phyloP scores from a whole-genome alignment of 495 filamentous ascomycete genomes.

The Letharia columbiana region DNA sequence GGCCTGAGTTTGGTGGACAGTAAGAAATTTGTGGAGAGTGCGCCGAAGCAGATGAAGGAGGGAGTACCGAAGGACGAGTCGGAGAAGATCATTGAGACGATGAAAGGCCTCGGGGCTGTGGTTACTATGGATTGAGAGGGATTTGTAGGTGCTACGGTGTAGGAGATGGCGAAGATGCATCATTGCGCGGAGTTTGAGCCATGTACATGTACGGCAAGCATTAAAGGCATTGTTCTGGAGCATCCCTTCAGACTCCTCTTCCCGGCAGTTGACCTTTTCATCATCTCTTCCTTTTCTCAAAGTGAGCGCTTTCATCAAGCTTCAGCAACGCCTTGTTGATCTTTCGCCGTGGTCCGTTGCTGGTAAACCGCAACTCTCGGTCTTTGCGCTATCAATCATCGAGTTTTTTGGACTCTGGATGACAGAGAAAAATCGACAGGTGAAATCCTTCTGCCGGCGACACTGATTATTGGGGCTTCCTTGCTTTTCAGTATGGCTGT shows the following conservation, averaged over 20 bases:
- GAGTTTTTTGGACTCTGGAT: not conserved
- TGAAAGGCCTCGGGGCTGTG: conserved; percentile 86
- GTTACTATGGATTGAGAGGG: conserved; percentile 73
- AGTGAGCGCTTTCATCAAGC: not conserved
- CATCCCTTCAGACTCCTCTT: not conserved
- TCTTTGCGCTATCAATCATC: not conserved
- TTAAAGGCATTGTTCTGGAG: not conserved
- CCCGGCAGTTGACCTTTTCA: not conserved
- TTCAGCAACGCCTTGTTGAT: not conserved
- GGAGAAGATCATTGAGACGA: conserved; percentile 90
- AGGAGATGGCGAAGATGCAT: not conserved
- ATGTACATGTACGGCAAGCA: conserved; percentile 10
- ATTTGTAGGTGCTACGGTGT: not conserved
- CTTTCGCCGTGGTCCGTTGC: not conserved
- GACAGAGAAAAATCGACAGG: not conserved
- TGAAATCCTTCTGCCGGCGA: not conserved
- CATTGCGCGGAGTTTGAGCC: conserved; percentile 6
- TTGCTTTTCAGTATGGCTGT: not conserved
- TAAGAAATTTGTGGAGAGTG: conserved; percentile 99
- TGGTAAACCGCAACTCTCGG: not conserved
- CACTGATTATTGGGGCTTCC: not conserved
- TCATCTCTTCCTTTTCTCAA: not conserved
- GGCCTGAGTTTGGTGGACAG: conserved; percentile 95
- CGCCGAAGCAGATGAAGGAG: conserved; percentile 97
- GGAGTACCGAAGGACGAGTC: conserved; percentile 95